Base-by-base conservation (phyloP, 2,329 filamentous ascomycete genomes). In the Aspergillus chevalieri region DNA sequence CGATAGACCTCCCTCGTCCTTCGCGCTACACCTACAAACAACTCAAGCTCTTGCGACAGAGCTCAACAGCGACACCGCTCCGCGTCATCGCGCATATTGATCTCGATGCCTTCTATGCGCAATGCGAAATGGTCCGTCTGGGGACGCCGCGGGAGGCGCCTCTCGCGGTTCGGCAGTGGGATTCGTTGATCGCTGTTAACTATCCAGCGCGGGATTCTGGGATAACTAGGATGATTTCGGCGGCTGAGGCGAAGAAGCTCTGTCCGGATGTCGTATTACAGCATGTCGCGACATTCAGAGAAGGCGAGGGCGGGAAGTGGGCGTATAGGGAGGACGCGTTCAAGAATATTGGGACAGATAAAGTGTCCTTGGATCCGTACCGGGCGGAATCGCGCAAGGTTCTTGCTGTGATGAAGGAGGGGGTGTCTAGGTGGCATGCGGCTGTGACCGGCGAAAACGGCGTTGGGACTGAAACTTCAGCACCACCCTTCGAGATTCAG, bases 31-130 rank as follows among this genome's bases (percentile, higher is more conserved):
- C 89, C 2, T 89, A 87, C 66, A 87, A 87, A 52, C 85, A 97
- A 47, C 78, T 97, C 14, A 78, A 82, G 30, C 85, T 91, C 56
- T 80, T 97, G 50, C 81, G 84, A 6, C 78, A 83, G 8, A 89
- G 80, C 57, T 83, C 82, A 30, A 77, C 84, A 0, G 82, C 83
- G 7, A 89, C 83, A 46, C 92, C 92, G 1, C 77, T 98, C 33
- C 84, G 93, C 43, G 87, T 94, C 24, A 83, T 96, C 58, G 89
- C 89, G 6, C 91, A 96, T 67, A 83, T 97, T 55, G 93, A 98
- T 63, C 83, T 98, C 52, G 93, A 98, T 79, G 92, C 92, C 36
- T 98, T 98, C 71, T 98, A 98, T 68, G 87, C 87, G 3, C 93
- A 98, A 74, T 96, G 90, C 65, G 93, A 98, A 72, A 94, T 91